Evolutionary conservation across 108 stramenopile species (phyloP).

Genomic region (Bacterosira constricta): DNA sequence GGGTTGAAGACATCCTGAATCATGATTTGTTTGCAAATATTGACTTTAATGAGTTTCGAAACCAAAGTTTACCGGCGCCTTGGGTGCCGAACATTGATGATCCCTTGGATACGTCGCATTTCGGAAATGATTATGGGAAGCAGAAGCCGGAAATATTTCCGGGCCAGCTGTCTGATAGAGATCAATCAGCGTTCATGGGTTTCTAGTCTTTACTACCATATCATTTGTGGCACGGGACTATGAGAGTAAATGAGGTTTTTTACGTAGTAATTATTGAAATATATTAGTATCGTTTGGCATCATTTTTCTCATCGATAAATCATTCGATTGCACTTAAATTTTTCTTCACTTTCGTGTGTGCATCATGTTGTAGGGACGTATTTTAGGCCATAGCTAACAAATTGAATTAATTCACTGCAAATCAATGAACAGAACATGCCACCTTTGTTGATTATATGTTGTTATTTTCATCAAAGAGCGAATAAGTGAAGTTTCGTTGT

Average conservation of each 20-base stretch:
- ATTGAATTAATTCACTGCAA: too few species aligned
- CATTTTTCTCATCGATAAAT: too few species aligned
- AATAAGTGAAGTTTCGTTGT: too few species aligned
- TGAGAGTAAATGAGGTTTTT: not conserved
- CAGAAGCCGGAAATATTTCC: not conserved
- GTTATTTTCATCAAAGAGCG: too few species aligned
- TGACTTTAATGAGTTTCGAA: not conserved
- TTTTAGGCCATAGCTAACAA: too few species aligned
- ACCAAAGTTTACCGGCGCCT: not conserved
- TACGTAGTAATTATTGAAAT: too few species aligned
- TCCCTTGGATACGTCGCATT: not conserved
- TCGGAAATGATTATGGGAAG: not conserved
- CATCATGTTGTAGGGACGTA: too few species aligned
- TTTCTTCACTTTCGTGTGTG: too few species aligned
- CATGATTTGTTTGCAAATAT: not conserved
- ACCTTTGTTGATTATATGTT: too few species aligned
- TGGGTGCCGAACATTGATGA: not conserved
- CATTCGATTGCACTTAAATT: too few species aligned
- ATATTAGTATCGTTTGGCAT: too few species aligned
- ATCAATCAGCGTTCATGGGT: not conserved
- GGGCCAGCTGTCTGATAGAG: not conserved
- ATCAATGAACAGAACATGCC: too few species aligned
- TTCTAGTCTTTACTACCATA: not conserved
- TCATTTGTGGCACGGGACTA: not conserved
- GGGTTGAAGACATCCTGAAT: conserved; percentile 22